These are phyloP conservation scores for Cyclotella cryptica DNA, from an alignment of 108 stramenopile genomes.

Conservation along the genomic window DNA sequence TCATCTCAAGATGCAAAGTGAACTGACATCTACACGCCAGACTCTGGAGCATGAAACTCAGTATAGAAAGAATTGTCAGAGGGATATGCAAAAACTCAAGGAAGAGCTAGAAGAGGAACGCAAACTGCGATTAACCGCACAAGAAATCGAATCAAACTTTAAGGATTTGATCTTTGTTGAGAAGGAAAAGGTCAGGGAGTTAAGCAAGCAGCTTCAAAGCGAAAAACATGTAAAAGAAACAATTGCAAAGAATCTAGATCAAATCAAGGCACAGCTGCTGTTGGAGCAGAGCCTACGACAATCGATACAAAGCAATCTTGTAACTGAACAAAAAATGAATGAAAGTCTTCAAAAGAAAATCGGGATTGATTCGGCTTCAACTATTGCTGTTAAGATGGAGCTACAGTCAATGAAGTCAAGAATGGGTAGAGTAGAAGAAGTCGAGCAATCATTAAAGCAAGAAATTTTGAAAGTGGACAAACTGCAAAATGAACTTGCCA, in stretches of 20 bases:
- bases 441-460: slow-evolving; percentile 10
- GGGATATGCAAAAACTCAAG: slow-evolving; percentile 6
- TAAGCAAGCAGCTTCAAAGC: slow-evolving; percentile 2
- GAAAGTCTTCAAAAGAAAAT: slow-evolving; percentile 21
- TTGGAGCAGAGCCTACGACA: neutral
- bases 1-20: neutral
- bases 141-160: slow-evolving; percentile 6
- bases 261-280: neutral
- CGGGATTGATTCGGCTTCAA: slow-evolving; percentile 7
- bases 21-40: neutral
- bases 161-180: slow-evolving; percentile 6
- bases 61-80: slow-evolving; percentile 17
- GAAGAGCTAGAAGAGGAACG: slow-evolving; percentile 29
- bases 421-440: slow-evolving; percentile 8
- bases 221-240: slow-evolving; percentile 9
- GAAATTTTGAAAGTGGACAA: slow-evolving; percentile 9
- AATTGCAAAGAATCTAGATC: neutral
- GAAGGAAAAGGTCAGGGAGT: neutral
- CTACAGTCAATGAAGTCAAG: slow-evolving; percentile 20
- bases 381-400: slow-evolving; percentile 20
- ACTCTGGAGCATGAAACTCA: slow-evolving; percentile 15
- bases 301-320: slow-evolving; percentile 1
- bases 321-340: slow-evolving; percentile 1
- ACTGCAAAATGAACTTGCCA: slow-evolving; percentile 7
- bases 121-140: neutral